Evolutionary conservation across 1,139 yeast genomes (phyloP).

Genomic region (Suhomyces taliae): DNA sequence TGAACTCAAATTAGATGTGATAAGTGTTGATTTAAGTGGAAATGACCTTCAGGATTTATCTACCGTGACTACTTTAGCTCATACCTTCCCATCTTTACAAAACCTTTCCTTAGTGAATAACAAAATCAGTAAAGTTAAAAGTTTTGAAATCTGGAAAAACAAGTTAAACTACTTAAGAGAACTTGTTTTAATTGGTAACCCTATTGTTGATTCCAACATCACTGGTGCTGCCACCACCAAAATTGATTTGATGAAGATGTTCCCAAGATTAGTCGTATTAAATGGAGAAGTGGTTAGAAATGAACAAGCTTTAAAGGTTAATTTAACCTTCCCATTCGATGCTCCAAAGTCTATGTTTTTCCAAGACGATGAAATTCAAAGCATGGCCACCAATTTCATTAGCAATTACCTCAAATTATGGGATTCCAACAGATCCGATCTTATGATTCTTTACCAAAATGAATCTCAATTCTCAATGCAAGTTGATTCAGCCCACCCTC

Average conservation of each 20-base stretch:
- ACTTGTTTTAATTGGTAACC: conserved; percentile 73
- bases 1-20: conserved; percentile 53
- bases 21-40: conserved; percentile 72
- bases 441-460: conserved; percentile 72
- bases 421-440: conserved; percentile 75
- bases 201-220: conserved; percentile 43
- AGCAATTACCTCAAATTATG: conserved; percentile 73
- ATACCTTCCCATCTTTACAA: conserved; percentile 69
- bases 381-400: conserved; percentile 71
- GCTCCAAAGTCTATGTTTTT: conserved; percentile 58
- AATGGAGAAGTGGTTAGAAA: conserved; percentile 80
- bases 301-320: conserved; percentile 55
- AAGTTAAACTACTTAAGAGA: conserved; percentile 76
- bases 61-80: conserved; percentile 64
- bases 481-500: conserved; percentile 53
- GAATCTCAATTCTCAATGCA: conserved; percentile 82
- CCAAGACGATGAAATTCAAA: conserved; percentile 73
- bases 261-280: conserved; percentile 76
- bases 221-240: conserved; percentile 27
- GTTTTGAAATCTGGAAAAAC: conserved; percentile 75
- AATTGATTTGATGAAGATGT: conserved; percentile 63
- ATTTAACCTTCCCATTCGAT: conserved; percentile 59
- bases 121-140: conserved; percentile 54
- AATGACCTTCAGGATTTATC: conserved; percentile 67
- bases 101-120: conserved; percentile 83